Evolutionary conservation across 2,329 filamentous ascomycete genomes (phyloP).

Genomic region (Diaporthe citri): DNA sequence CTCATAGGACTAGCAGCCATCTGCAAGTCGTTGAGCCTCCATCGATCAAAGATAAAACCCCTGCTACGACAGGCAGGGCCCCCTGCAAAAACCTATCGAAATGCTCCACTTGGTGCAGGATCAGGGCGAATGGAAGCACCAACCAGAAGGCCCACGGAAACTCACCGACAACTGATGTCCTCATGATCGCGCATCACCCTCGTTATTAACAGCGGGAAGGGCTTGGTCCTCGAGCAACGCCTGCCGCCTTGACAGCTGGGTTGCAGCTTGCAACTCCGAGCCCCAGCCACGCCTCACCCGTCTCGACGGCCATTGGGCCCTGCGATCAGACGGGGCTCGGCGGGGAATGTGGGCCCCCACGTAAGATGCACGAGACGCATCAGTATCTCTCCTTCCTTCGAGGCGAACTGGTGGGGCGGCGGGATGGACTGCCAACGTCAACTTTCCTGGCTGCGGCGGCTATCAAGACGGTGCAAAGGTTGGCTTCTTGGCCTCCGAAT

Average conservation of each 20-base stretch:
- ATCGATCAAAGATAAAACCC: slow-evolving; percentile 38
- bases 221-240: slow-evolving; percentile 8
- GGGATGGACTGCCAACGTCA: slow-evolving; percentile 18
- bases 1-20: slow-evolving; percentile 37
- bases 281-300: slow-evolving; percentile 35
- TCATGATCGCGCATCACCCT: slow-evolving; percentile 36
- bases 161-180: slow-evolving; percentile 40
- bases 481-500: not conserved
- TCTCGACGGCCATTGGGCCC: slow-evolving; percentile 17
- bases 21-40: slow-evolving; percentile 34
- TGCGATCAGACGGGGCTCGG: slow-evolving; percentile 15
- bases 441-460: slow-evolving; percentile 29
- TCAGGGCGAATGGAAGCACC: slow-evolving; percentile 34
- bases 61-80: slow-evolving; percentile 14
- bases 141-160: slow-evolving; percentile 35
- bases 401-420: slow-evolving; percentile 34
- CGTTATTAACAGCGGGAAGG: not conserved
- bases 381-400: slow-evolving; percentile 28
- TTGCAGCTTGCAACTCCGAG: slow-evolving; percentile 28
- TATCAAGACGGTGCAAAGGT: slow-evolving; percentile 7
- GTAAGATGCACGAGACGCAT: slow-evolving; percentile 27
- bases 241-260: slow-evolving; percentile 20
- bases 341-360: slow-evolving; percentile 25
- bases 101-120: slow-evolving; percentile 35
- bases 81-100: slow-evolving; percentile 34